Percentiles rank a stretch among this genome's conserved stretches.
These are phyloP conservation scores for Citrus australasica DNA, from an alignment of 345 rosid genomes.

Conservation along the genomic window DNA sequence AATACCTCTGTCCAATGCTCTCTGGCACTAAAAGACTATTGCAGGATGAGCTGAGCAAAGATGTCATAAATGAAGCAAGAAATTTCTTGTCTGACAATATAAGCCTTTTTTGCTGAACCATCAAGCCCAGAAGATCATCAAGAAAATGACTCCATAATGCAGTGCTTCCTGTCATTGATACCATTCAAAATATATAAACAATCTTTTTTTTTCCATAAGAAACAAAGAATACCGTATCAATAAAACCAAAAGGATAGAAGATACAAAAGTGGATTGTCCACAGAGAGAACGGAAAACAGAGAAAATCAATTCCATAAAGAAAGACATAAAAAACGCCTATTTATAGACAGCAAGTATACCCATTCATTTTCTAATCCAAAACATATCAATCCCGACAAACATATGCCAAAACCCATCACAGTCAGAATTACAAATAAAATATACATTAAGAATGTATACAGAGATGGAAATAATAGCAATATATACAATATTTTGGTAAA, in stretches of 20 bases:
- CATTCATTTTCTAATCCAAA: background rate
- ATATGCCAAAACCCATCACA: background rate
- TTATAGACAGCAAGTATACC: background rate
- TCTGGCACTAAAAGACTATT: constrained; percentile 59
- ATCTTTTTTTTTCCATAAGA: background rate
- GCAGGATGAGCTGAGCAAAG: constrained; percentile 58
- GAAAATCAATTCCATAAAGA: background rate
- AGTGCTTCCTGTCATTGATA: constrained; percentile 55
- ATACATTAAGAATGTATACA: background rate
- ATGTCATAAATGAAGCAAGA: constrained; percentile 71
- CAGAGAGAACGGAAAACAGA: background rate
- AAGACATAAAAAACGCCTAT: background rate
- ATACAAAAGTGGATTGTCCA: background rate
- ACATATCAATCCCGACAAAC: background rate
- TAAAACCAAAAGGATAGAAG: background rate
- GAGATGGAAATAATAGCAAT: background rate
- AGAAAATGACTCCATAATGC: constrained; percentile 63
- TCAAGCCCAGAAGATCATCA: constrained; percentile 65
- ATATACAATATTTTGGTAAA: background rate
- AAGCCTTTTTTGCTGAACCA: constrained; percentile 73
- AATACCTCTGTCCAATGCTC: constrained; percentile 67
- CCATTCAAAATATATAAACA: constrained; percentile 9
- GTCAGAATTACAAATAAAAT: background rate
- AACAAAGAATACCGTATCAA: background rate
- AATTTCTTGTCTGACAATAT: constrained; percentile 71